Conservation (phyloP, 192 early-diverging fungal species). For the Neocallimastix lanati region DNA sequence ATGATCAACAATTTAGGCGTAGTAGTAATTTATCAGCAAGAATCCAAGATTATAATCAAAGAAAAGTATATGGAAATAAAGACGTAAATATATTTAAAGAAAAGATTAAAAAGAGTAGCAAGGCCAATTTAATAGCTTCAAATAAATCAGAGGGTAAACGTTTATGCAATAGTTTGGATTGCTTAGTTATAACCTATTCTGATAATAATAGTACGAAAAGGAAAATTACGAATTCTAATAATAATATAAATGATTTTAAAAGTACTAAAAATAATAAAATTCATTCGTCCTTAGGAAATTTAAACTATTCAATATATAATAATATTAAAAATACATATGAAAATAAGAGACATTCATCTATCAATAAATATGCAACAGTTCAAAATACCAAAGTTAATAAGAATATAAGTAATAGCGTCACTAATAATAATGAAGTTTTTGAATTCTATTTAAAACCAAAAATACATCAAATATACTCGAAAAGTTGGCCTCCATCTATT, state of each 20-base stretch:
- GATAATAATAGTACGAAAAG: background rate
- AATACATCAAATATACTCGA: conserved; percentile 27
- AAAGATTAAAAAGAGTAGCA: background rate
- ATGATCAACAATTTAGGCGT: background rate
- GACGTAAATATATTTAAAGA: background rate
- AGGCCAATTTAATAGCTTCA: background rate
- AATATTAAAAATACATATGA: background rate
- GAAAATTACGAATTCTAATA: background rate
- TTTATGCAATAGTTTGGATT: background rate
- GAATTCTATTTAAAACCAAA: background rate
- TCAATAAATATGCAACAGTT: too few relatives aligned
- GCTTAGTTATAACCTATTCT: background rate
- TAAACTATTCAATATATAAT: background rate
- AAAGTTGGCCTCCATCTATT: conserved; percentile 42
- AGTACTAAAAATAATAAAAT: background rate
- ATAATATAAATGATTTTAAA: too few relatives aligned
- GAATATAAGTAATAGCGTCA: too few relatives aligned
- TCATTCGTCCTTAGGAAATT: background rate
- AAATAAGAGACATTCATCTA: background rate
- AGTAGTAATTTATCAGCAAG: background rate
- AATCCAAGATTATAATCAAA: background rate
- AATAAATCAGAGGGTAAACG: background rate
- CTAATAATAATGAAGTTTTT: background rate
- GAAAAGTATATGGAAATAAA: background rate
- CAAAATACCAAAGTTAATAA: too few relatives aligned